Evolutionary conservation across 2,329 filamentous ascomycete genomes (phyloP), one percentile per base, ranked within the genome.

Genomic region (Cordyceps cateniannulata): DNA sequence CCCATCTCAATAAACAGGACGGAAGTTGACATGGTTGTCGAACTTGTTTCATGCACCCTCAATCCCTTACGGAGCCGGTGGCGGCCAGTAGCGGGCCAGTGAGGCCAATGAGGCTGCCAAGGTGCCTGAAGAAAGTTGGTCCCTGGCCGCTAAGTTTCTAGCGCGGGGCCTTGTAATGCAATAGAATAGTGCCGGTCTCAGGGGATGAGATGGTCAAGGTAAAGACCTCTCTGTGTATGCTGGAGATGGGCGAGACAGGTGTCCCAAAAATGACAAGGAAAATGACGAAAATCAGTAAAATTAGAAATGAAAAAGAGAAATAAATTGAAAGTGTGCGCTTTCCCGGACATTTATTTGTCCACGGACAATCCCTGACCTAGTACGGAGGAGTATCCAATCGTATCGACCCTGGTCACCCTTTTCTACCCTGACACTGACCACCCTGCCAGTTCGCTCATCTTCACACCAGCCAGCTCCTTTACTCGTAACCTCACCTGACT

Each of bases 11-110:
- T 49, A 24, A 47, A 49, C 44, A 29, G 18, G 38, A n/a, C 35
- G 32, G 14, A 59, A 45, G 52, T 48, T 38, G 51, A 47, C 42
- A 47, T 47, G 40, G 40, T 40, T 59, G 57, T 59, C 38, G 48
- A 59, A 45, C 49, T 59, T 53, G 57, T 52, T 59, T 59, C 57
- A 59, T 59, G 48, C 57, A 53, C 38, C 35, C 40, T 45, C 25
- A 24, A 35, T 35, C 32, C 32, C 40, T 20, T 42, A n/a, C 40
- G 40, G 16, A 18, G 16, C 40, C 40, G 7, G 40, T 47, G 18
- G 38, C 48, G 40, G 35, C n/a, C 32, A 35, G 32, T 14, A 35
- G 32, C 47, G 47, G 32, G 32, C 32, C 32, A 35, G 32, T 35
- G n/a, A n/a, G 57, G 38, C 57, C 35, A 51, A 44, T 42, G 12